Base-by-base conservation (phyloP, 805 yeast species). In the Nematodospora valgi region DNA sequence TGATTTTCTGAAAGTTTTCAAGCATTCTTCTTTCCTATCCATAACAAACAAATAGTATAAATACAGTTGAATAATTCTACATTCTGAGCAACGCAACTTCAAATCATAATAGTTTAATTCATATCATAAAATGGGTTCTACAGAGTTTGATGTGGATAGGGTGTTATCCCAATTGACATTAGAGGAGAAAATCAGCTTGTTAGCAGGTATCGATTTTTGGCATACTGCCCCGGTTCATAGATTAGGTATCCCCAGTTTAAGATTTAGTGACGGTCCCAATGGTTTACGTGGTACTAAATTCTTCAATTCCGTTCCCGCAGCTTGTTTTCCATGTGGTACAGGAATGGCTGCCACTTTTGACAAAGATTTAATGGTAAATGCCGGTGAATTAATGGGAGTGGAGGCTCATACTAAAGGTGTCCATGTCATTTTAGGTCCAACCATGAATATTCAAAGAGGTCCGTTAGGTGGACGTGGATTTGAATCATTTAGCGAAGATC, bases 201-300 rank as follows among this genome's bases (percentile, higher is more conserved):
- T 55, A 15, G 41, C 52, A 27, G 62, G 78, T 22, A 49, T 51
- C 27, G 78, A 74, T 47, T 61, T 62, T 51, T 74, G 79, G 78
- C 78, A 72, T 54, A 74, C 79, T 2, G 46, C 37, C 34, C 47
- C 65, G 1, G 58, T 74, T 15, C 52, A 48, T 17, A 39, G 70
- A 26, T 48, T 71, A 20, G 62, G 59, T 14, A 49, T 76, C 26
- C 80, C 78, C 2, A 54, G 70, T 0, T 40, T 76, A 5, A 61
- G 81, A 48, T 48, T 71, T 21, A 46, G 56, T 22, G 63, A 59
- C 32, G 64, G 63, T 4, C 64, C 63, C 6, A 59, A 59, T 34
- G 63, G 64, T 9, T 51, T 56, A 8, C 45, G 63, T 38, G 64
- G 64, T 17, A 54, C 59, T 12, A 52, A 49, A 35, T 50, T 52